Conservation (phyloP, 805 yeast genomes). For the Lachancea waltii region DNA sequence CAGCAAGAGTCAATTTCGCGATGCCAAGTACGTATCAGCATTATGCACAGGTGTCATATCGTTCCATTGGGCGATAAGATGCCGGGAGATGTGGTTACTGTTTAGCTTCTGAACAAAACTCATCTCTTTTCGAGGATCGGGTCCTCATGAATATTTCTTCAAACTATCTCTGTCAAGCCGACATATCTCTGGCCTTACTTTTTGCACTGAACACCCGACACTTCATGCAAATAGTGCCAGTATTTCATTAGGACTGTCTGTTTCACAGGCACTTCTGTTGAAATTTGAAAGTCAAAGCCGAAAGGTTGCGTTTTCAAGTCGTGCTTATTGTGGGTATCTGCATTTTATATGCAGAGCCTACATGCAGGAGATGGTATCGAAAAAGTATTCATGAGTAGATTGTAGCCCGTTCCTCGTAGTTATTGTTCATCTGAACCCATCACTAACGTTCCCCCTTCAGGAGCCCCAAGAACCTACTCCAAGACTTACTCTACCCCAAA, state of each 20-base stretch:
- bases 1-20: slow-evolving; percentile 33
- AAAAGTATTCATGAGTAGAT: slow-evolving; percentile 11
- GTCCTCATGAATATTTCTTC: slow-evolving; percentile 44
- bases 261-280: neutral
- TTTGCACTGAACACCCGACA: slow-evolving; percentile 81
- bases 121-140: slow-evolving; percentile 52
- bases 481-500: slow-evolving; percentile 99
- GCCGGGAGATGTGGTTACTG: slow-evolving; percentile 1
- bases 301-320: neutral
- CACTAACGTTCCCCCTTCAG: slow-evolving; percentile 36
- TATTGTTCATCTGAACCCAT: slow-evolving; percentile 6
- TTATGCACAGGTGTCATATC: slow-evolving; percentile 3
- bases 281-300: neutral
- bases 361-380: no score
- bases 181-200: slow-evolving; percentile 6
- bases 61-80: neutral
- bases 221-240: slow-evolving; percentile 46
- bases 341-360: no score
- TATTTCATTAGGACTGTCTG: no score
- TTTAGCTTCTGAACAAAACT: neutral
- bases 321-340: neutral
- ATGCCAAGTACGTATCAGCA: slow-evolving; percentile 55
- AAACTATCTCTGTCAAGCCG: slow-evolving; percentile 1
- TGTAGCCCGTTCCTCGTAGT: slow-evolving; percentile 3
- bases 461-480: slow-evolving; percentile 99